Conservation (phyloP, 352 stramenopile species). For the Phytophthora idaei region DNA sequence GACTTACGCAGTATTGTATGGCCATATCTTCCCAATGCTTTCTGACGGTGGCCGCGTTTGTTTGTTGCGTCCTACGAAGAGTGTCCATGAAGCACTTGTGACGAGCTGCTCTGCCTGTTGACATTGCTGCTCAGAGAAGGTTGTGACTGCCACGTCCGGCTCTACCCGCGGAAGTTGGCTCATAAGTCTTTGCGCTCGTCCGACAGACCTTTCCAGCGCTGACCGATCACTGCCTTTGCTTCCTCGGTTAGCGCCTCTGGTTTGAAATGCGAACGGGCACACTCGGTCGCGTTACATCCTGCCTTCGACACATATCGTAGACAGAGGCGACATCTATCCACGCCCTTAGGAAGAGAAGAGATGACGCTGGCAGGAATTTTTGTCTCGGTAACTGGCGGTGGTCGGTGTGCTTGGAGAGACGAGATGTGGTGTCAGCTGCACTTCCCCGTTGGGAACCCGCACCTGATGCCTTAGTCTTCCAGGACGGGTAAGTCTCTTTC, state of each 20-base stretch:
- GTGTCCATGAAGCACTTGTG: conserved; percentile 16
- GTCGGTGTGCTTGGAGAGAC: too few relatives aligned
- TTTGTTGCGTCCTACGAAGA: not conserved
- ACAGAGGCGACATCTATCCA: conserved; percentile 3
- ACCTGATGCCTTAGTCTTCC: not conserved
- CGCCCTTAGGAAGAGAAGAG: not conserved
- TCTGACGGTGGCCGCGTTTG: not conserved
- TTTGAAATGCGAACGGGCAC: conserved; percentile 3
- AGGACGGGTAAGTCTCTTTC: not conserved
- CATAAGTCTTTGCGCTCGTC: conserved; percentile 17
- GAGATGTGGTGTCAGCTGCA: not conserved
- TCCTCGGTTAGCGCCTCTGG: not conserved
- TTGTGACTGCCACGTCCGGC: too few relatives aligned
- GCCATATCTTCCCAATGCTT: not conserved
- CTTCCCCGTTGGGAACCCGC: too few relatives aligned
- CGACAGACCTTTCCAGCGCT: conserved; percentile 11
- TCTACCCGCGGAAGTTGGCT: not conserved
- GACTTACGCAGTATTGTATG: not conserved
- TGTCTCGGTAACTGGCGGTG: too few relatives aligned
- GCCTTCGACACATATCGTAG: conserved; percentile 7
- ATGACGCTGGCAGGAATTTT: not conserved
- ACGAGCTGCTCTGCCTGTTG: too few relatives aligned
- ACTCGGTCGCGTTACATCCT: not conserved
- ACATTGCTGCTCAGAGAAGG: too few relatives aligned
- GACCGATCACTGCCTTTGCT: conserved; percentile 2